A percentile compares a stretch with the other conserved stretches of the same genome.
Evolutionary conservation across 495 filamentous ascomycete species (phyloP).

Genomic region (Aspergillus homomorphus): DNA sequence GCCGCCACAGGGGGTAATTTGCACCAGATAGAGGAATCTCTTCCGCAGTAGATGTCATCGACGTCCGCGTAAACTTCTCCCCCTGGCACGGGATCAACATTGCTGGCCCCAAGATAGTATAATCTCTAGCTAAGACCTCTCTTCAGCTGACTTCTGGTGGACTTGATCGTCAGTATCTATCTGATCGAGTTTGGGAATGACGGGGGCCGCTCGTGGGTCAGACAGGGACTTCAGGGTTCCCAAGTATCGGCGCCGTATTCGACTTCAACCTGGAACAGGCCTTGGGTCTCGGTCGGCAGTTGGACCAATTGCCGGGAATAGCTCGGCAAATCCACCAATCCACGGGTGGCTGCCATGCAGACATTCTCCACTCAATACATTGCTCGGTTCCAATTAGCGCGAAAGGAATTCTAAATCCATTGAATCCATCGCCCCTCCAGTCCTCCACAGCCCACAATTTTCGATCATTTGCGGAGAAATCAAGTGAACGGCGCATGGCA

Average conservation of each 20-base stretch:
- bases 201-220: neutral
- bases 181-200: neutral
- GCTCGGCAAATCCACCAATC: constrained; percentile 15
- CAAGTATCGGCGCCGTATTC: neutral
- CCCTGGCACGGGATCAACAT: neutral
- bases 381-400: neutral
- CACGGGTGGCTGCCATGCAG: neutral
- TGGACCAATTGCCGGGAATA: constrained; percentile 9
- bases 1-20: neutral
- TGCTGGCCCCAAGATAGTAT: neutral
- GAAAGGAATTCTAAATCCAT: neutral
- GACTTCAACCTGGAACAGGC: neutral
- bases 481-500: neutral
- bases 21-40: neutral
- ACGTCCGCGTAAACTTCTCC: neutral
- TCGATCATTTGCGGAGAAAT: neutral
- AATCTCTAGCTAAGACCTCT: neutral
- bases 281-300: constrained; percentile 17
- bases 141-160: neutral
- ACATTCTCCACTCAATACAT: constrained; percentile 1
- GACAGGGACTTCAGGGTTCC: neutral
- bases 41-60: neutral
- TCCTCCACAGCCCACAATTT: neutral
- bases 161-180: neutral
- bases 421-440: neutral